Evolutionary conservation across 805 yeast species (phyloP).

Genomic region (Clavispora carvajalis): DNA sequence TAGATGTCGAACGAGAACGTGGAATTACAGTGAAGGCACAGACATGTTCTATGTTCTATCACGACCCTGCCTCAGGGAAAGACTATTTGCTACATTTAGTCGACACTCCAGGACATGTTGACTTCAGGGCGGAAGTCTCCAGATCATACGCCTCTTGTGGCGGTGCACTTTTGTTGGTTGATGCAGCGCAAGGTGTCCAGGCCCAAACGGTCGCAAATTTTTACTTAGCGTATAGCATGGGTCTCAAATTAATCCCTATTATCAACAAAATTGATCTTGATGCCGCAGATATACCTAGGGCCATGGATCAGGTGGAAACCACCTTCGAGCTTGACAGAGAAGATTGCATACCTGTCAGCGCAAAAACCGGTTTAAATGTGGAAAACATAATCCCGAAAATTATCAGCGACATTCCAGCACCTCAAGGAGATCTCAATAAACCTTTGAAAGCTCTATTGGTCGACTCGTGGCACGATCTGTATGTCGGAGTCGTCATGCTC

Average conservation of each 20-base stretch:
- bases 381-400: conserved; percentile 75
- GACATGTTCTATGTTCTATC: conserved; percentile 89
- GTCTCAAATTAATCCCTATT: conserved; percentile 76
- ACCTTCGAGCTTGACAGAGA: conserved; percentile 75
- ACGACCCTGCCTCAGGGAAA: conserved; percentile 46
- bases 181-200: conserved; percentile 94
- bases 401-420: conserved; percentile 75
- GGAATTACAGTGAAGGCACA: conserved; percentile 98
- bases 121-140: conserved; percentile 88
- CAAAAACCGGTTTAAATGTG: conserved; percentile 84
- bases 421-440: conserved; percentile 46
- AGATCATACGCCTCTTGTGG: conserved; percentile 95
- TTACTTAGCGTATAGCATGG: conserved; percentile 82
- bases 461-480: conserved; percentile 97
- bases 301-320: conserved; percentile 77
- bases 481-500: conserved; percentile 83
- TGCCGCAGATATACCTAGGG: conserved; percentile 75
- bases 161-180: conserved; percentile 85
- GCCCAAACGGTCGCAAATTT: conserved; percentile 99
- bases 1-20: conserved; percentile 93
- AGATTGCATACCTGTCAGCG: conserved; percentile 80
- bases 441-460: conserved; percentile 76
- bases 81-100: conserved; percentile 87
- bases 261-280: conserved; percentile 89
- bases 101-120: conserved; percentile 98